Base-by-base conservation (phyloP, 768 basidiomycete genomes). In the Leccinum truebloodii region DNA sequence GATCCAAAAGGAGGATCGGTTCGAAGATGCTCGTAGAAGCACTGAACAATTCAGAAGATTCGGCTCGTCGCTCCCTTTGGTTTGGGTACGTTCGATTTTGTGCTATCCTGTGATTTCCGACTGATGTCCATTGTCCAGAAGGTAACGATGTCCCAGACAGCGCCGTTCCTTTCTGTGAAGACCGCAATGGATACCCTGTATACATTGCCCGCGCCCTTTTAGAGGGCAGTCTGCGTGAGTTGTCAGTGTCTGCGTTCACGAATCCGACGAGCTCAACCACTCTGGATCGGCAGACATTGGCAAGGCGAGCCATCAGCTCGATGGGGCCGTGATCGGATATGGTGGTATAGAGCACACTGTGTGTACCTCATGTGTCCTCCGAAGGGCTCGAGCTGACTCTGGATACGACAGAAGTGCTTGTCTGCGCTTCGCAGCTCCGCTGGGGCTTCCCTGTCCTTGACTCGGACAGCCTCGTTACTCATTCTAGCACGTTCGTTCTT, bases 271-370 rank as follows among this genome's bases (percentile, higher is more conserved):
- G 14, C 55, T 62, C 32, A 24, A n/a, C 34, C 35, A 13, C 18
- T 34, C 22, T 52, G 35, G 48, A 34, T 58, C 16, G 22, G 6
- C 34, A 77, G 77, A 77, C 37, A 63, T 78, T 10, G 76, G 76
- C 6, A 77, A 73, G 62, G 73, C 73, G 55, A 67, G 71, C 5
- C 57, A 63, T 30, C 73, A 77, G 32, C 67, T 67, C 16, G 3
- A 65, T 24, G 76, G 76, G 18, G 76, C 73, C 1, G 63, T 67
- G 4, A 69, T 78, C 24, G 65, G 69, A 28, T 77, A 63, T 56
- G 71, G 70, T 24, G 77, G 77, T 6, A 75, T 65, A 54, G 76
- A 77, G 53, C 69, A 67, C 55, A 65, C 68, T 2, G 76, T 76
- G 61, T 41, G 68, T 32, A 24, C 44, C 16, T 49, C 7, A 30